Conservation (phyloP, 129 eudicot genomes). For the Tanacetum coccineum region DNA sequence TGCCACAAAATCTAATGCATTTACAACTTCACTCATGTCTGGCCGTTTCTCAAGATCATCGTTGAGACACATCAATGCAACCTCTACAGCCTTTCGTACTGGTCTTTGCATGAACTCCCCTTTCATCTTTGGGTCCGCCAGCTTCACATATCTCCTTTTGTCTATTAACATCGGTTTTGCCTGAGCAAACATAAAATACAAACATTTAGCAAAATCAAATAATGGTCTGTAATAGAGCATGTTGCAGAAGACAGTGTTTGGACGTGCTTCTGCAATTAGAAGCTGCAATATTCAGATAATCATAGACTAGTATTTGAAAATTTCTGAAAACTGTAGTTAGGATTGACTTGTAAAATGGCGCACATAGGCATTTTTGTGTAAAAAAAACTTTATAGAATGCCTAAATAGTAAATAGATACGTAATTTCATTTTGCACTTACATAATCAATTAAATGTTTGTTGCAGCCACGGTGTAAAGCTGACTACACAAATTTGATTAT, state of each 20-base stretch:
- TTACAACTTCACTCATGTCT: slow-evolving; percentile 45
- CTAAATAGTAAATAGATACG: not conserved
- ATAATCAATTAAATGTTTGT: not conserved
- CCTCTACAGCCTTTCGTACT: slow-evolving; percentile 34
- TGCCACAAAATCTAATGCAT: slow-evolving; percentile 39
- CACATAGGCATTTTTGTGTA: no score
- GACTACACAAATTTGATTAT: not conserved
- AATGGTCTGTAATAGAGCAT: not conserved
- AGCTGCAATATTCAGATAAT: no score
- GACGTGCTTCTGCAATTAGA: no score
- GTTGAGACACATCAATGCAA: slow-evolving; percentile 52
- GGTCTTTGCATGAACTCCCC: slow-evolving; percentile 41
- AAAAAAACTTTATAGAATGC: no score
- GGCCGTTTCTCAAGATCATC: slow-evolving; percentile 52
- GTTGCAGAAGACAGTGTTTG: no score
- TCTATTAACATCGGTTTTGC: slow-evolving; percentile 46
- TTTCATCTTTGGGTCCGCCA: slow-evolving; percentile 60
- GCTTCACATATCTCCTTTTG: slow-evolving; percentile 35
- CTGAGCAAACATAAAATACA: slow-evolving; percentile 27
- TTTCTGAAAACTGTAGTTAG: no score
- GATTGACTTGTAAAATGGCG: no score
- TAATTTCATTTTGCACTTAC: not conserved
- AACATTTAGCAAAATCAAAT: not conserved
- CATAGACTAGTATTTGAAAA: no score
- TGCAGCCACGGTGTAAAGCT: not conserved